Base-by-base conservation (phyloP, 148 eudicot genomes). In the Linanthus parryae region DNA sequence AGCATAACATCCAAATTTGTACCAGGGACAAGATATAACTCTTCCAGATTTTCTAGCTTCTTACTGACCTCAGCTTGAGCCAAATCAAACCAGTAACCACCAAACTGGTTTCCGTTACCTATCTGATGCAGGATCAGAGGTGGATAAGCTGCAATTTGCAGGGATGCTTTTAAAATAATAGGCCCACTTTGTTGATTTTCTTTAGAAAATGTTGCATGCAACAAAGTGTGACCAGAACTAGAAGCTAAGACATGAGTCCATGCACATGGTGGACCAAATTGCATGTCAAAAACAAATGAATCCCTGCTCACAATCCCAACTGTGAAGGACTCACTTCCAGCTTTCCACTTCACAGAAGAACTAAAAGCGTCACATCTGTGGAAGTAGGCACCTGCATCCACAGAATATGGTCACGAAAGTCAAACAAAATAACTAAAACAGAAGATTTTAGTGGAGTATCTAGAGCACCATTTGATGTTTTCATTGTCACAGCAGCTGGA, bases 51-150 rank as follows among this genome's bases (percentile, higher is more conserved):
- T 41, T 69, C 69, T 23, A 70, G 57, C 59, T 67, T 48, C 45
- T 71, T 56, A 45, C 28, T 40, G 2, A 56, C 44, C 69, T 63
- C 75, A 57, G 49, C 61, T 55, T 75, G 66, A 52, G 63, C 71
- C 66, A 69, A 65, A 74, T 80, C 71, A 59, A 82, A 75, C 85
- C 85, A 82, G 64, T 82, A 85, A 39, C 97, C 97, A 69, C 97
- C 97, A 82, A 62, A 82, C 48, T 75, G 83, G 67, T 85, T 89
- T 43, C 95, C 97, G 62, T 89, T 91, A 68, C 91, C 73, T 36
- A 61, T 85, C 71, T 85, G 95, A 63, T 54, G 71, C 67, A 80
- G 52, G 35, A 55, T 49, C 46, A 85, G 87, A 18, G 91, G 87
- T 61, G 43, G 41, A 69, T 77, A 85, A 37, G 95, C 82, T 51